A percentile compares a stretch with the other conserved stretches of the same genome.
phyloP scores from a whole-genome alignment of 2,329 filamentous ascomycete genomes.

The Colletotrichum sp. region DNA sequence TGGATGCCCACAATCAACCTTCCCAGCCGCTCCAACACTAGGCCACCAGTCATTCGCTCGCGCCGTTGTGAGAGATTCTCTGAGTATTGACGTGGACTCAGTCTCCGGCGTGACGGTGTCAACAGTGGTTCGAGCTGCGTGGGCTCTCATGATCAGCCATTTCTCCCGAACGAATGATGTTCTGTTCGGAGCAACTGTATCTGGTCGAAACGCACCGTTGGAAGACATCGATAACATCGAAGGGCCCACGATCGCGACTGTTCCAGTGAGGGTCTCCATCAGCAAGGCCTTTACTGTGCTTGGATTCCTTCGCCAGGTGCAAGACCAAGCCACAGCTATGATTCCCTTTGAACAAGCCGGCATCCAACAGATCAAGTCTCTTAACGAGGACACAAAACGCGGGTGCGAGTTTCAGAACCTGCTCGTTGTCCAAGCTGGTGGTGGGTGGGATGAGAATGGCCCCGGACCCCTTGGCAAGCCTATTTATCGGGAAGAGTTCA shows the following conservation, averaged over 20 bases:
- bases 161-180: slow-evolving; percentile 31
- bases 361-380: slow-evolving; percentile 19
- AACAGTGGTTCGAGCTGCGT: slow-evolving; percentile 29
- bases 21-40: not conserved
- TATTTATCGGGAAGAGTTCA: slow-evolving; percentile 12
- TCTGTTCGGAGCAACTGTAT: slow-evolving; percentile 31
- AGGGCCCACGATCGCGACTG: slow-evolving; percentile 34
- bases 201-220: slow-evolving; percentile 31
- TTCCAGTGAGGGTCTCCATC: slow-evolving; percentile 29
- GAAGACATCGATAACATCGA: slow-evolving; percentile 28
- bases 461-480: slow-evolving; percentile 2
- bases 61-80: not conserved
- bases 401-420: slow-evolving; percentile 31
- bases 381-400: slow-evolving; percentile 16
- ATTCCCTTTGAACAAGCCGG: slow-evolving; percentile 29
- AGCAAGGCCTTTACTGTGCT: not conserved
- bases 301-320: slow-evolving; percentile 14
- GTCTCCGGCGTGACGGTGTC: slow-evolving; percentile 14
- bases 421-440: slow-evolving; percentile 31
- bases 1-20: not conserved
- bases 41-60: not conserved
- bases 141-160: slow-evolving; percentile 37
- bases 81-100: not conserved
- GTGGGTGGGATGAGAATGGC: slow-evolving; percentile 1
- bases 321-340: slow-evolving; percentile 22